Evolutionary conservation across 106 monocot genomes (phyloP).

Genomic region (Hemerocallis citrina): DNA sequence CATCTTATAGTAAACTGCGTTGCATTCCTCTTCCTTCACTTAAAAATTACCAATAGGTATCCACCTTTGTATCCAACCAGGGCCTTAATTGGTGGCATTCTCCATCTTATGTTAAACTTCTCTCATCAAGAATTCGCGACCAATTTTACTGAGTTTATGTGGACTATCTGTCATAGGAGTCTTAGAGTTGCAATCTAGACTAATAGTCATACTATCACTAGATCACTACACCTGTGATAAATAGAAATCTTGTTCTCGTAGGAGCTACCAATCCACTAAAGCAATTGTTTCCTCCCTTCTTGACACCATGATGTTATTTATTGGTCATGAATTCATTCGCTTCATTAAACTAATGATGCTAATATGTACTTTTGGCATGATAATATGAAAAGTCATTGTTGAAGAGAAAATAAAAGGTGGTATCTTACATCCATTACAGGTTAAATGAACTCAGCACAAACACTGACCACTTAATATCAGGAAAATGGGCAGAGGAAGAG

Average conservation of each 20-base stretch:
- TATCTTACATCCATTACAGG: neutral
- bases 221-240: neutral
- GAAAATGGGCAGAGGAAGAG: too few relatives aligned
- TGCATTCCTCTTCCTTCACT: too few relatives aligned
- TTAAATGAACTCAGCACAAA: too few relatives aligned
- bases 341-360: neutral
- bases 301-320: neutral
- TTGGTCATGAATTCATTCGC: neutral
- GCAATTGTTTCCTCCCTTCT: neutral
- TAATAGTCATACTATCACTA: neutral
- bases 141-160: neutral
- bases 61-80: too few relatives aligned
- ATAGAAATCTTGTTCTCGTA: neutral
- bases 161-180: neutral
- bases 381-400: too few relatives aligned
- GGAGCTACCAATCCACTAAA: neutral
- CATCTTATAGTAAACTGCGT: neutral
- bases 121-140: neutral
- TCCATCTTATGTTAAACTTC: neutral
- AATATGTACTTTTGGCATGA: neutral
- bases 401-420: neutral
- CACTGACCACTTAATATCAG: too few relatives aligned
- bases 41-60: too few relatives aligned
- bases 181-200: neutral
- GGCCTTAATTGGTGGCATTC: neutral